phyloP scores from a whole-genome alignment of 1,139 yeast species.

The Trichomonascaceae sp. region DNA sequence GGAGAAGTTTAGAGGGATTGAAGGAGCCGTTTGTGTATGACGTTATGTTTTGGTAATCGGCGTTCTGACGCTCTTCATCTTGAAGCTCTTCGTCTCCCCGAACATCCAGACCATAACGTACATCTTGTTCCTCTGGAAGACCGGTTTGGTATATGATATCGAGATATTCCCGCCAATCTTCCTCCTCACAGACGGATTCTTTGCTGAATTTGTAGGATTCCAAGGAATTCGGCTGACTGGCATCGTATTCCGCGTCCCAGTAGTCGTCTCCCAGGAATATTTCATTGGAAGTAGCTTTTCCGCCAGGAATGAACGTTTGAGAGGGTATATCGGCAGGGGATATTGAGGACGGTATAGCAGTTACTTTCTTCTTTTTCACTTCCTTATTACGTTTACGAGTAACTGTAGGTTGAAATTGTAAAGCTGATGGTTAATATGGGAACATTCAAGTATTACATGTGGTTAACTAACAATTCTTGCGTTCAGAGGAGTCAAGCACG shows the following conservation, averaged over 20 bases:
- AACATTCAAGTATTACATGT: background rate
- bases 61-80: slow-evolving; percentile 15
- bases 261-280: slow-evolving; percentile 1
- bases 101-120: slow-evolving; percentile 13
- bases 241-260: slow-evolving; percentile 20
- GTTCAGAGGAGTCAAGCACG: background rate
- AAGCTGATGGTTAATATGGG: slow-evolving; percentile 9
- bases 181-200: slow-evolving; percentile 14
- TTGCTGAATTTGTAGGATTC: slow-evolving; percentile 13
- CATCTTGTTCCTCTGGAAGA: slow-evolving; percentile 12
- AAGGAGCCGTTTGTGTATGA: slow-evolving; percentile 4
- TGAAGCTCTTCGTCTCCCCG: slow-evolving; percentile 18
- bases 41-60: no score
- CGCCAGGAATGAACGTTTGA: slow-evolving; percentile 1
- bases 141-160: slow-evolving; percentile 16
- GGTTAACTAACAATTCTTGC: background rate
- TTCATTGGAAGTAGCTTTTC: background rate
- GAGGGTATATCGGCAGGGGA: background rate
- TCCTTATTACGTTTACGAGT: slow-evolving; percentile 1
- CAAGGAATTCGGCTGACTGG: slow-evolving; percentile 15
- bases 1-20: slow-evolving; percentile 12
- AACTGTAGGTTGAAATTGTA: slow-evolving; percentile 13
- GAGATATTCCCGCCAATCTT: slow-evolving; percentile 21
- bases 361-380: background rate
- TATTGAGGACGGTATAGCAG: background rate